phyloP scores from a whole-genome alignment of 2,329 filamentous ascomycete species.

The Scedosporium dehoogii region DNA sequence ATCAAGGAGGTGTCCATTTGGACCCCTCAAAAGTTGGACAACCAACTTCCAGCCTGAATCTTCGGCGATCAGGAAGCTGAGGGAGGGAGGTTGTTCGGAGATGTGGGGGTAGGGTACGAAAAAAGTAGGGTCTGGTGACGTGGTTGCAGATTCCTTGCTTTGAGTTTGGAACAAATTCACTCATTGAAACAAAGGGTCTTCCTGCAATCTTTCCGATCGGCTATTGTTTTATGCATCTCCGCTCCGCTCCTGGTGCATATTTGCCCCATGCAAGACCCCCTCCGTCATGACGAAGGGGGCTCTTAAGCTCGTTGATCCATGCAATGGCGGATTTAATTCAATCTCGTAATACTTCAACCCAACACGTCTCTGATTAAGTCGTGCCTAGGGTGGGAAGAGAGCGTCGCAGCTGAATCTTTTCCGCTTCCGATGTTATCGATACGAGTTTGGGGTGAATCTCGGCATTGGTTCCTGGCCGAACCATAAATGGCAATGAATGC shows the following conservation, averaged over 20 bases:
- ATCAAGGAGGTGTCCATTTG: too few species aligned
- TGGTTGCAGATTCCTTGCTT: background rate
- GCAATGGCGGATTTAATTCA: background rate
- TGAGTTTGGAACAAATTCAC: background rate
- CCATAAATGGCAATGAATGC: too few species aligned
- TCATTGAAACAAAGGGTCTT: background rate
- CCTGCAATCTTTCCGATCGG: background rate
- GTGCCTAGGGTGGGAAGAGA: too few species aligned
- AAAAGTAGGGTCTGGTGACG: background rate
- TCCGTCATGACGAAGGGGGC: background rate
- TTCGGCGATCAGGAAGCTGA: background rate
- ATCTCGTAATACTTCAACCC: too few species aligned
- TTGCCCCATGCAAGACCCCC: background rate
- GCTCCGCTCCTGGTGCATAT: background rate
- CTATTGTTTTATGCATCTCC: background rate
- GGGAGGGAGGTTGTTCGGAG: background rate
- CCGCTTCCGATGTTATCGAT: too few species aligned
- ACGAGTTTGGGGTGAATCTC: too few species aligned
- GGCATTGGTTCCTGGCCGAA: too few species aligned
- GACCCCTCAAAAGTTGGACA: too few species aligned
- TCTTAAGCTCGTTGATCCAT: background rate
- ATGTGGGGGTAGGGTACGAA: background rate
- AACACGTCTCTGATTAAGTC: too few species aligned
- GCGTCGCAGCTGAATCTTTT: too few species aligned
- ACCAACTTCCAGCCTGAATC: background rate